Percentiles rank a stretch among this genome's conserved stretches.
phyloP scores from a whole-genome alignment of 75 land plant genomes.

The Selaginella moellendorffii region DNA sequence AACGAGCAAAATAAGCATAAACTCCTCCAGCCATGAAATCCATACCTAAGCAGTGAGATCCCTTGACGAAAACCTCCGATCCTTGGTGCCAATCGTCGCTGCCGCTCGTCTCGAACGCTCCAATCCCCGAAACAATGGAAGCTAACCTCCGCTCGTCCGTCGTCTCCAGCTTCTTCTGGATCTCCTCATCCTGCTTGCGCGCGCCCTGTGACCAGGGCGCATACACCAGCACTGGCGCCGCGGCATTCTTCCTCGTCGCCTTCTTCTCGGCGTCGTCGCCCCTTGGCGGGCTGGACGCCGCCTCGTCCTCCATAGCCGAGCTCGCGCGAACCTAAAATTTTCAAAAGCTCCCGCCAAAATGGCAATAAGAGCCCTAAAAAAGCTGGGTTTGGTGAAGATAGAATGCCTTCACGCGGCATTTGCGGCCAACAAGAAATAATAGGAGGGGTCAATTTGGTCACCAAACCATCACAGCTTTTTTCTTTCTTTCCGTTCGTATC shows the following conservation, averaged over 20 bases:
- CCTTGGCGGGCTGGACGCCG: background rate
- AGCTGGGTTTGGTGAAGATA: no score
- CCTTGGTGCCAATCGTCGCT: background rate
- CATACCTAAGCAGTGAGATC: background rate
- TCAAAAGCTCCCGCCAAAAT: no score
- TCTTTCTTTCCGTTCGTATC: no score
- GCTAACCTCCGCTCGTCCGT: background rate
- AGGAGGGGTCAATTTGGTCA: no score
- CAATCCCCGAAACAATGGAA: background rate
- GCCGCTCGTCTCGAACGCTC: background rate
- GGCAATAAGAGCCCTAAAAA: no score
- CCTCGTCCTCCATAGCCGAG: background rate
- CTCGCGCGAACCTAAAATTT: no score
- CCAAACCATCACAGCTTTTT: no score
- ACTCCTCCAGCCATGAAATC: background rate
- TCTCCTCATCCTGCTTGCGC: background rate
- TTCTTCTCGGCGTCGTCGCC: no score
- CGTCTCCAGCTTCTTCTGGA: background rate
- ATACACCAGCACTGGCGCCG: background rate
- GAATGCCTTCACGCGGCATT: no score
- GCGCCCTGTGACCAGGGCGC: background rate
- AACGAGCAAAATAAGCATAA: background rate
- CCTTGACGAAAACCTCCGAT: background rate
- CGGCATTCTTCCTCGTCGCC: background rate
- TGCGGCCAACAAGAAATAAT: no score